Percentiles rank a stretch among this genome's conserved stretches.
Conservation (phyloP, 768 basidiomycete species). For the Termitomyces sp. region DNA sequence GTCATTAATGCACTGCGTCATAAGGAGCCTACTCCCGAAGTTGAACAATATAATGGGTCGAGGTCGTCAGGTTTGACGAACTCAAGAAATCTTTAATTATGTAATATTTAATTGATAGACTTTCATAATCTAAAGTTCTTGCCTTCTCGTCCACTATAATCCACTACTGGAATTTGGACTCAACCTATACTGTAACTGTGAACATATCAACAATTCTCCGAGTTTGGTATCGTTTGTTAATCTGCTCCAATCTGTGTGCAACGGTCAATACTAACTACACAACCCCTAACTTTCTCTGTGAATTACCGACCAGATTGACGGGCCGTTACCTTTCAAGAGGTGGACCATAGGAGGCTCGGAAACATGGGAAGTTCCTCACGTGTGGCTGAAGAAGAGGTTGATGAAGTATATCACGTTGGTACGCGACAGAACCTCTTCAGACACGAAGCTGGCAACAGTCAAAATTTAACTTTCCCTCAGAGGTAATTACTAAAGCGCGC, state of each 20-base stretch:
- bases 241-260: background rate
- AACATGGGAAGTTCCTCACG: background rate
- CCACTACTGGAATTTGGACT: background rate
- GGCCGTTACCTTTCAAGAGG: background rate
- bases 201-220: background rate
- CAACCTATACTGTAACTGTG: too few relatives aligned
- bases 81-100: conserved; percentile 13
- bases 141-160: background rate
- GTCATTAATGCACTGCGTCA: conserved; percentile 57
- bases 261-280: background rate
- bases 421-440: conserved; percentile 14
- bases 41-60: conserved; percentile 18
- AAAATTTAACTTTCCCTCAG: conserved; percentile 25
- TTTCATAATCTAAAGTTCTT: background rate
- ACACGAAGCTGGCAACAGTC: background rate
- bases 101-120: conserved; percentile 5
- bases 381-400: conserved; percentile 10
- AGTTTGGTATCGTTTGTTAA: background rate
- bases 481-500: conserved; percentile 59
- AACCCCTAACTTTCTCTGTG: background rate
- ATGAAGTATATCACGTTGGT: conserved; percentile 49
- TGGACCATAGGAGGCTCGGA: background rate
- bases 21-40: conserved; percentile 55
- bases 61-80: background rate
- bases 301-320: background rate